Evolutionary conservation across 1,284 basidiomycete species (phyloP).

Genomic region (Rhodotorula sp.): DNA sequence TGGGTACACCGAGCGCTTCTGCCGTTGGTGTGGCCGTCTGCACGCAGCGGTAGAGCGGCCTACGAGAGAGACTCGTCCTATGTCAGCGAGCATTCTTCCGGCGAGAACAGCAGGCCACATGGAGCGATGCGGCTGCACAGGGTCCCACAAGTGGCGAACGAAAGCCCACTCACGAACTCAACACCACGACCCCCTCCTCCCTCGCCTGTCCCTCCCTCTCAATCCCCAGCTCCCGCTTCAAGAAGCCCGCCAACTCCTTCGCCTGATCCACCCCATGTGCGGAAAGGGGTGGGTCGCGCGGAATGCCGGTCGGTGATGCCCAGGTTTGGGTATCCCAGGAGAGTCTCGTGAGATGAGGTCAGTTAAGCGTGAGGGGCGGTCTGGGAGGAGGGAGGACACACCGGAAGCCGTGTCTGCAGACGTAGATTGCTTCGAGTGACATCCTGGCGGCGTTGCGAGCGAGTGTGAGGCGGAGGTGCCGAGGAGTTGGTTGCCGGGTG

Average conservation of each 20-base stretch:
- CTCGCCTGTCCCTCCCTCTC: constrained; percentile 37
- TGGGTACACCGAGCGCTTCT: constrained; percentile 61
- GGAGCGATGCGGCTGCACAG: neutral
- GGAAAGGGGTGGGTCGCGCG: constrained; percentile 74
- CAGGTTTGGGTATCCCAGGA: constrained; percentile 65
- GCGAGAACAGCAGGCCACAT: neutral
- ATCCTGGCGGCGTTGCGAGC: neutral
- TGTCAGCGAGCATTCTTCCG: neutral
- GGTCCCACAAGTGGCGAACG: neutral
- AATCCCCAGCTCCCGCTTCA: constrained; percentile 8
- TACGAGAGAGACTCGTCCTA: constrained; percentile 9
- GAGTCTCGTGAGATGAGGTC: neutral
- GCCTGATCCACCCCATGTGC: constrained; percentile 75
- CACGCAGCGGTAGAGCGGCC: constrained; percentile 68
- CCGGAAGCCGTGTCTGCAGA: constrained; percentile 74
- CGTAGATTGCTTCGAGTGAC: constrained; percentile 69
- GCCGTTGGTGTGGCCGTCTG: constrained; percentile 70
- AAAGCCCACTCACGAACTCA: constrained; percentile 14
- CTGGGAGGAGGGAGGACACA: neutral
- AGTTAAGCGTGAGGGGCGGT: neutral
- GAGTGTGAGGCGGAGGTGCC: no score
- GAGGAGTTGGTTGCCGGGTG: no score
- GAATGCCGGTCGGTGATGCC: constrained; percentile 65
- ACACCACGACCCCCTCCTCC: constrained; percentile 52
- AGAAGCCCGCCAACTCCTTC: constrained; percentile 60